These are phyloP conservation scores for Leccinum fibrillosum DNA, from an alignment of 768 basidiomycete species.

Conservation along the genomic window DNA sequence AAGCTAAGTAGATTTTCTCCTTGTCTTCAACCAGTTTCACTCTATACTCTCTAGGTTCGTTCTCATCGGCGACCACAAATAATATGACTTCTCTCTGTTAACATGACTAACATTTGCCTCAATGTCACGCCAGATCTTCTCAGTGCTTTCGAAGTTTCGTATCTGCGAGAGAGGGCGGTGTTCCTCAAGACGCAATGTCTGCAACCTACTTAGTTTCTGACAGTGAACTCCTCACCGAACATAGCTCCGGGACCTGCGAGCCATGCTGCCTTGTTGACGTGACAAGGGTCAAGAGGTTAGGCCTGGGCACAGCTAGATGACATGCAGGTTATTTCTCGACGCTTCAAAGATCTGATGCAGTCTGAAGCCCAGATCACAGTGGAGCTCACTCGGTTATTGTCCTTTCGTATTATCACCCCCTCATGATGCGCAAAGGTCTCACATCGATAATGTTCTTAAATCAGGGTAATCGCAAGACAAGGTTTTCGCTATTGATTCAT, in stretches of 20 bases:
- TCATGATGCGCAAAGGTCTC: slow-evolving; percentile 66
- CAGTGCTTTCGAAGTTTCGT: slow-evolving; percentile 71
- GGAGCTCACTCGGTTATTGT: slow-evolving; percentile 47
- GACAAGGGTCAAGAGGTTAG: slow-evolving; percentile 28
- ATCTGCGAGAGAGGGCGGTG: slow-evolving; percentile 45
- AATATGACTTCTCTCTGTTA: slow-evolving; percentile 23
- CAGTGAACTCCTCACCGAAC: slow-evolving; percentile 52
- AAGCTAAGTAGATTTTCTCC: slow-evolving; percentile 42
- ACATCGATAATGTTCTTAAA: slow-evolving; percentile 56
- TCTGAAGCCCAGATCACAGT: slow-evolving; percentile 46
- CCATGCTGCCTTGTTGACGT: slow-evolving; percentile 41
- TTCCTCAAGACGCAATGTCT: slow-evolving; percentile 76
- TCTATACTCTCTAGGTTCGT: slow-evolving; percentile 32
- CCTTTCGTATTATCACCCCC: slow-evolving; percentile 71
- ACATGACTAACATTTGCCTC: background rate
- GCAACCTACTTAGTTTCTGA: slow-evolving; percentile 27
- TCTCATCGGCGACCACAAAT: slow-evolving; percentile 39
- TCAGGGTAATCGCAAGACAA: slow-evolving; percentile 53
- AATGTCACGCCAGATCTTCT: slow-evolving; percentile 71
- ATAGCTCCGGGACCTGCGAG: slow-evolving; percentile 37
- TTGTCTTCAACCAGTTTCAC: slow-evolving; percentile 29
- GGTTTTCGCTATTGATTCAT: slow-evolving; percentile 77
- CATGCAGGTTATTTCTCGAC: slow-evolving; percentile 8
- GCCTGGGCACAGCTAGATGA: slow-evolving; percentile 34
- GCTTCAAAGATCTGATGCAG: background rate